Evolutionary conservation across 2,329 filamentous ascomycete genomes (phyloP), one percentile per base, ranked within the genome.

Genomic region (Xylariaceae sp.): DNA sequence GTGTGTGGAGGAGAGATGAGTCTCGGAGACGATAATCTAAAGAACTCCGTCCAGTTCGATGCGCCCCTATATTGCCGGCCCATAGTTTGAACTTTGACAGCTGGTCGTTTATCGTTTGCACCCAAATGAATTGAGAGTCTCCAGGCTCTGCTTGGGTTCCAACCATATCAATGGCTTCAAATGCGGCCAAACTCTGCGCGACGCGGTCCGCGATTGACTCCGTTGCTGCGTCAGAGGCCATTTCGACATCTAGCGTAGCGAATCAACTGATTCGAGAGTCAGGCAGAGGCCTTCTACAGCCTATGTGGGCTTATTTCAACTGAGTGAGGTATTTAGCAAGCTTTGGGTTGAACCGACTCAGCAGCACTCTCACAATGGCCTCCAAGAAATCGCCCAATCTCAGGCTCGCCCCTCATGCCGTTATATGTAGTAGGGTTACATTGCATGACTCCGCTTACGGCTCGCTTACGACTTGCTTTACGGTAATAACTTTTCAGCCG

Each of bases 1-100:
- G 63, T 1, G 60, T 33, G 0, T 55, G 68, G 46, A 65, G 51
- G n/a, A 57, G 53, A 8, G 63, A 64, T 3, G 63, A 62, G 26
- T 65, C 63, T 47, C 61, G 50, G 5, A 65, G 59, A 28, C 63
- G 59, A 43, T 65, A 61, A 49, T 64, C 63, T 17, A 64, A 60
- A 19, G 61, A 65, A 52, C 63, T 58, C 17, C 39, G 45, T 11
- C 61, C 61, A 12, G 36, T 55, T 34, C 45, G 54, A 57, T 64
- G 61, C 4, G 63, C 63, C 24, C 56, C 62, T 36, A 65, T 64
- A 51, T 66, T 65, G 11, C 56, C 58, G 2, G 58, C 58, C 58
- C 64, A 66, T 19, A 66, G 39, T 16, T 59, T 65, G 53, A 65
- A 66, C 28, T 23, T 58, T 2, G 53, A 40, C 3, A 54, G 33